Conservation (phyloP, 345 rosid species). For the Aethionema arabicum region DNA sequence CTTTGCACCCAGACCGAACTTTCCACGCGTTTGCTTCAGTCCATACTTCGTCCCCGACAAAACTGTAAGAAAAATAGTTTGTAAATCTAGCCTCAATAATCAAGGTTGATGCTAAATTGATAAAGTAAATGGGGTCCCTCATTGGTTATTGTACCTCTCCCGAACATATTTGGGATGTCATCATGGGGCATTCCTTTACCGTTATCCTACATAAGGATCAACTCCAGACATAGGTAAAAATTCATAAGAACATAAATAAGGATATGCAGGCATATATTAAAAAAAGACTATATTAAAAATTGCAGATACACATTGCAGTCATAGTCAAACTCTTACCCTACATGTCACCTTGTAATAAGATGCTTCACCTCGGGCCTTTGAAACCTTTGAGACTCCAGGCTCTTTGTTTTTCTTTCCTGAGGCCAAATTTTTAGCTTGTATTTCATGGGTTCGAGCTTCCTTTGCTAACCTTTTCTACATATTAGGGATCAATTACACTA, state of each 20-base stretch:
- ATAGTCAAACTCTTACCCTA: slow-evolving; percentile 55
- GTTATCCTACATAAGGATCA: slow-evolving; percentile 63
- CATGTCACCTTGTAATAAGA: slow-evolving; percentile 91
- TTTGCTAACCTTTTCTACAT: slow-evolving; percentile 84
- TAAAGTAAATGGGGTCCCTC: slow-evolving; percentile 4
- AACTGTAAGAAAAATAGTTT: slow-evolving; percentile 51
- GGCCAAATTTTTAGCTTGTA: slow-evolving; percentile 76
- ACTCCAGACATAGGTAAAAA: slow-evolving; percentile 30
- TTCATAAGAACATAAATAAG: background rate
- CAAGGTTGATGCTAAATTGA: slow-evolving; percentile 20
- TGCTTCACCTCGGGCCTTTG: slow-evolving; percentile 90
- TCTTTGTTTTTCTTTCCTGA: slow-evolving; percentile 82
- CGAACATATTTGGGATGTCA: slow-evolving; percentile 99
- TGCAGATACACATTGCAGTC: background rate
- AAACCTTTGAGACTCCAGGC: slow-evolving; percentile 54
- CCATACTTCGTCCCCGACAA: slow-evolving; percentile 97
- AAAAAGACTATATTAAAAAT: no score
- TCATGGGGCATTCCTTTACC: slow-evolving; percentile 99
- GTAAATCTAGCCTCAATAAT: slow-evolving; percentile 7
- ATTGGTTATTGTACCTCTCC: slow-evolving; percentile 58
- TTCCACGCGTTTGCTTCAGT: slow-evolving; percentile 96
- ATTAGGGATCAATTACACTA: slow-evolving; percentile 18
- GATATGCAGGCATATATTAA: background rate
- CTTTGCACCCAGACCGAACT: slow-evolving; percentile 98
- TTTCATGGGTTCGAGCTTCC: slow-evolving; percentile 81